Evolutionary conservation across 345 rosid genomes (phyloP).

Genomic region (Eutrema yunnanense): DNA sequence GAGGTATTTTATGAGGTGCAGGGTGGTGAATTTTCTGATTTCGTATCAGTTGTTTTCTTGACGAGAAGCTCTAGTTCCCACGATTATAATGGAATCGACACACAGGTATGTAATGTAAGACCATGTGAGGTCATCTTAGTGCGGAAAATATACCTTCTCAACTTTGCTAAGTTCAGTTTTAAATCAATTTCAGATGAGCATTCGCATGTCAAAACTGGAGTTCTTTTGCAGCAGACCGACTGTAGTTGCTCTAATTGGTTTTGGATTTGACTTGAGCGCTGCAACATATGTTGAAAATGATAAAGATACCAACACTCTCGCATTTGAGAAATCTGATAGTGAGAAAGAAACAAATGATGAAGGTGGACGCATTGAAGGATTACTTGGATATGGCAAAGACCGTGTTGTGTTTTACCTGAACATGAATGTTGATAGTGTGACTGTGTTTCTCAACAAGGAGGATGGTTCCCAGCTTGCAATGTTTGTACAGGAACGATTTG

Average conservation of each 20-base stretch:
- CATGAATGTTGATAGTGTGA: slow-evolving; percentile 89
- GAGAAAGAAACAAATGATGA: slow-evolving; percentile 67
- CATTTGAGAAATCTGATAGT: slow-evolving; percentile 42
- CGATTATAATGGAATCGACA: slow-evolving; percentile 84
- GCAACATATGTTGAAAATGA: slow-evolving; percentile 30
- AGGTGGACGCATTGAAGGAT: slow-evolving; percentile 66
- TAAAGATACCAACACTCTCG: slow-evolving; percentile 26
- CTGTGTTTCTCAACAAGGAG: slow-evolving; percentile 91
- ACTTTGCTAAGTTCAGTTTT: slow-evolving; percentile 30
- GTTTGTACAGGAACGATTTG: slow-evolving; percentile 92
- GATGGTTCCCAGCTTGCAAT: slow-evolving; percentile 94
- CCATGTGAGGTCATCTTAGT: slow-evolving; percentile 9
- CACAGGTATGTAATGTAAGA: slow-evolving; percentile 57
- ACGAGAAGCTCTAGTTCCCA: slow-evolving; percentile 70
- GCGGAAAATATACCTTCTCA: slow-evolving; percentile 5
- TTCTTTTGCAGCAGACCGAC: slow-evolving; percentile 96
- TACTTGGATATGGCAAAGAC: slow-evolving; percentile 89
- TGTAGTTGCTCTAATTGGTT: slow-evolving; percentile 89
- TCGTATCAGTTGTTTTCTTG: slow-evolving; percentile 77
- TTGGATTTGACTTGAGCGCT: slow-evolving; percentile 73
- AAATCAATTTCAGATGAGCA: slow-evolving; percentile 69
- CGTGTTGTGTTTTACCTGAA: slow-evolving; percentile 82
- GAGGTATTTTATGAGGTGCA: slow-evolving; percentile 89
- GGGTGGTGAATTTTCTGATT: slow-evolving; percentile 64
- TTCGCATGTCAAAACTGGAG: slow-evolving; percentile 92